Base-by-base conservation (phyloP, 140 eudicot species). In the Erigeron philadelphicus region DNA sequence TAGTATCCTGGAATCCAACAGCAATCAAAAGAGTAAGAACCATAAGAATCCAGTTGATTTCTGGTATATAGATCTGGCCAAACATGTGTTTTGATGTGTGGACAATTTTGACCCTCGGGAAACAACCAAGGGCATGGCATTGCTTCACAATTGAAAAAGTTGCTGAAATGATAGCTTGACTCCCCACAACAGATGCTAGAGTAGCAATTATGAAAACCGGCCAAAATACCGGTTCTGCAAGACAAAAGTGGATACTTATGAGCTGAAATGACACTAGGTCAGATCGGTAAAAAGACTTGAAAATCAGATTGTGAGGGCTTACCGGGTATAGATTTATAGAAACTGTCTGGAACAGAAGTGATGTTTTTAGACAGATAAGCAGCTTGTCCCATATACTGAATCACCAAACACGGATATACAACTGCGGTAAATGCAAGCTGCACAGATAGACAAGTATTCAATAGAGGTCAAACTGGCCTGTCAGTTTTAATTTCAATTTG, bases 381-480 rank as follows among this genome's bases (percentile, higher is more conserved):
- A 63, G 96, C 98, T 83, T 88, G 98, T 66, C 98, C 98, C 98
- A 92, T 88, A 77, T 92, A 92, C 71, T 92, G 96, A 61, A 88
- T 81, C n/a, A 88, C 89, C 82, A 91, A 81, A 67, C 95, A 86
- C 62, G 98, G 98, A 81, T 91, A 88, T 72, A 91, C 82, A 11
- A 81, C 53, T 15, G 48, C 68, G 40, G 83, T 70, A 72, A 92
- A 92, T 15, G 92, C 96, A 66, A 92, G 82, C 38, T 31, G 38
- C 2, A 31, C 38, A 2, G 5, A 31, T 31, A 31, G 38, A 31
- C 5, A 2, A 31, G 38, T 31, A 31, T 31, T 4, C 0, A 31
- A 31, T 31, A 31, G 5, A 92, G 82, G 38, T 31, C 38, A 31
- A 31, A 31, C 38, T 1, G 38, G 38, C 38, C 38, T 0, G 38